Conservation (phyloP, 2,329 filamentous ascomycete species). For the Calycina marina region DNA sequence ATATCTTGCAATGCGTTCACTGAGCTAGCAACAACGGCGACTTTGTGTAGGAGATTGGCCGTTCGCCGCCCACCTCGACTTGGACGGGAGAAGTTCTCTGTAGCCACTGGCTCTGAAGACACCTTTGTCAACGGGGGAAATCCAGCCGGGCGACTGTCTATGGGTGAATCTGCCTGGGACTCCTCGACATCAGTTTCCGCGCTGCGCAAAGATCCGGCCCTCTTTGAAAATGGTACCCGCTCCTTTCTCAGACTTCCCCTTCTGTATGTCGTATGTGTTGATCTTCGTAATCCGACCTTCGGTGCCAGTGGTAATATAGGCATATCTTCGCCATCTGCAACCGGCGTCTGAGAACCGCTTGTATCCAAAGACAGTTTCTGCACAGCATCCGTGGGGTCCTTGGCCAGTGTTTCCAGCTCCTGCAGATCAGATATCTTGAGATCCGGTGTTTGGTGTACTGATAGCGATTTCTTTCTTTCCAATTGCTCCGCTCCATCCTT, state of each 20-base stretch:
- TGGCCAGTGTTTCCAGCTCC: conserved; percentile 67
- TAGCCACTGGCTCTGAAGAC: conserved; percentile 51
- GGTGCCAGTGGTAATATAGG: conserved; percentile 70
- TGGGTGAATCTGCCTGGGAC: conserved; percentile 31
- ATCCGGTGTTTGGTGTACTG: conserved; percentile 33
- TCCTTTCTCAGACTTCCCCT: conserved; percentile 75
- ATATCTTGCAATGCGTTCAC: conserved; percentile 7
- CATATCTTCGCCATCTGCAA: conserved; percentile 49
- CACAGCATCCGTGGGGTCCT: conserved; percentile 59
- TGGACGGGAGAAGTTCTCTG: conserved; percentile 50
- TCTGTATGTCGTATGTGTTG: conserved; percentile 82
- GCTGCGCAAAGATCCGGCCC: conserved; percentile 42
- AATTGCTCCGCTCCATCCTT: conserved; percentile 72
- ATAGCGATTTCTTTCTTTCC: conserved; percentile 55
- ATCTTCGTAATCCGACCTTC: conserved; percentile 70
- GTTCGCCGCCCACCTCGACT: conserved; percentile 17
- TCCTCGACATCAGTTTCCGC: conserved; percentile 44
- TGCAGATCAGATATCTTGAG: conserved; percentile 46
- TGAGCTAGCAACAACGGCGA: conserved; percentile 3
- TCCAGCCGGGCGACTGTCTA: conserved; percentile 26
- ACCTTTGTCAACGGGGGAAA: conserved; percentile 37
- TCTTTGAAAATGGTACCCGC: conserved; percentile 59
- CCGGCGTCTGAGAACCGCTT: conserved; percentile 14
- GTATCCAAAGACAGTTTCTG: conserved; percentile 42
- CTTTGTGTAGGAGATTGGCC: conserved; percentile 13